Conservation (phyloP, 2,329 filamentous ascomycete genomes). For the Cryphonectria naterciae region DNA sequence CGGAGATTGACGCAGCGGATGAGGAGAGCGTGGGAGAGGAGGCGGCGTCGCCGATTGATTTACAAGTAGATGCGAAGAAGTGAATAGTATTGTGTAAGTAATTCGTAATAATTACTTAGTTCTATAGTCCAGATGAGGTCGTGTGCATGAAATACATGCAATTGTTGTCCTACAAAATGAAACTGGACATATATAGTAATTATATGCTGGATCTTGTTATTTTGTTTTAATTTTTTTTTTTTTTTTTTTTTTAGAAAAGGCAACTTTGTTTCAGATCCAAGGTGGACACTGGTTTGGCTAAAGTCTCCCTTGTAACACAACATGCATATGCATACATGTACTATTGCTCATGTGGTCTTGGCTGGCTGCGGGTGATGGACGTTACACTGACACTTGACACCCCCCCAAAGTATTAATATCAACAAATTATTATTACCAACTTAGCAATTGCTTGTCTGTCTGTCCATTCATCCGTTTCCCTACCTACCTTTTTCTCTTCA, state of each 20-base stretch:
- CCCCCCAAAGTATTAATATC: too few species aligned
- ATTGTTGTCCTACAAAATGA: not conserved
- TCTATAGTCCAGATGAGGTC: not conserved
- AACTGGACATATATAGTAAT: not conserved
- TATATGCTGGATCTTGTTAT: not conserved
- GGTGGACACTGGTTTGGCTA: not conserved
- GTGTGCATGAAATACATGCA: not conserved
- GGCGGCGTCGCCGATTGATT: not conserved
- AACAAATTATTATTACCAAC: not conserved
- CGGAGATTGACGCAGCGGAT: not conserved
- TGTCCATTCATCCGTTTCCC: not conserved
- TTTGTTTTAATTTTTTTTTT: not conserved
- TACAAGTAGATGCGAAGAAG: not conserved
- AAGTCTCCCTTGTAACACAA: not conserved
- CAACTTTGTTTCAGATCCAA: not conserved
- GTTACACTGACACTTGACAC: not conserved
- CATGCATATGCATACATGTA: not conserved
- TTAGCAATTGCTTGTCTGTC: not conserved
- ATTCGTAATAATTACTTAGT: not conserved
- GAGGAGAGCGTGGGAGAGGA: slow-evolving; percentile 7
- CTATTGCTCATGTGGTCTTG: not conserved
- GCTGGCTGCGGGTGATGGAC: not conserved
- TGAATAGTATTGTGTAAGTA: not conserved
- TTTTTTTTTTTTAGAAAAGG: not conserved
- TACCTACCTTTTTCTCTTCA: too few species aligned